Evolutionary conservation across 768 basidiomycete species (phyloP).

Genomic region (Atractiella rhizophila): DNA sequence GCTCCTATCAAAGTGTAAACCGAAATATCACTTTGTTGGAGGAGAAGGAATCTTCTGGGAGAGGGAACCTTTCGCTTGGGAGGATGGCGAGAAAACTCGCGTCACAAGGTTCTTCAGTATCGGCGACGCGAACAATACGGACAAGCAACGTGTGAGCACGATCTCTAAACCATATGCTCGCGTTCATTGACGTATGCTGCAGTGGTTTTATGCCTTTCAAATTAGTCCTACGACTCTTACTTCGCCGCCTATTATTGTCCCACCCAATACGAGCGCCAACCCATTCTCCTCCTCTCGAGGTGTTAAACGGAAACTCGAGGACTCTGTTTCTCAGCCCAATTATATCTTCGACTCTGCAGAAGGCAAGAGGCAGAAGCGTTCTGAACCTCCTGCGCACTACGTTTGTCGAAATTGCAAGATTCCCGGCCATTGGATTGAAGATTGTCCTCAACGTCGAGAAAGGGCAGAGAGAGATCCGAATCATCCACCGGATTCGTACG

Average conservation of each 20-base stretch:
- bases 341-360: conserved; percentile 17
- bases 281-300: too few species aligned
- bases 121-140: conserved; percentile 48
- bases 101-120: conserved; percentile 53
- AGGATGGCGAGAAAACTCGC: conserved; percentile 10
- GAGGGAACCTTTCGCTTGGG: conserved; percentile 72
- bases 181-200: not conserved
- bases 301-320: conserved; percentile 20
- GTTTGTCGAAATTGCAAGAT: conserved; percentile 15
- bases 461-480: conserved; percentile 26
- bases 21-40: conserved; percentile 64
- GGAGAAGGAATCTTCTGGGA: conserved; percentile 73
- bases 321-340: conserved; percentile 16
- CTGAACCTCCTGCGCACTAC: too few species aligned
- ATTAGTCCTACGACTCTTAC: conserved; percentile 34
- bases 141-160: conserved; percentile 54
- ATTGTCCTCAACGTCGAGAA: conserved; percentile 19
- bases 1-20: conserved; percentile 29
- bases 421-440: conserved; percentile 21
- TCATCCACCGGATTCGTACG: conserved; percentile 56
- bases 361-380: conserved; percentile 18
- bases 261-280: too few species aligned
- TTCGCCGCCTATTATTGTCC: conserved; percentile 21
- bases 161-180: not conserved
- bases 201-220: conserved; percentile 98